Evolutionary conservation across 345 rosid genomes (phyloP), one percentile per base, ranked within the genome.

Genomic region (Dipteronia dyeriana): DNA sequence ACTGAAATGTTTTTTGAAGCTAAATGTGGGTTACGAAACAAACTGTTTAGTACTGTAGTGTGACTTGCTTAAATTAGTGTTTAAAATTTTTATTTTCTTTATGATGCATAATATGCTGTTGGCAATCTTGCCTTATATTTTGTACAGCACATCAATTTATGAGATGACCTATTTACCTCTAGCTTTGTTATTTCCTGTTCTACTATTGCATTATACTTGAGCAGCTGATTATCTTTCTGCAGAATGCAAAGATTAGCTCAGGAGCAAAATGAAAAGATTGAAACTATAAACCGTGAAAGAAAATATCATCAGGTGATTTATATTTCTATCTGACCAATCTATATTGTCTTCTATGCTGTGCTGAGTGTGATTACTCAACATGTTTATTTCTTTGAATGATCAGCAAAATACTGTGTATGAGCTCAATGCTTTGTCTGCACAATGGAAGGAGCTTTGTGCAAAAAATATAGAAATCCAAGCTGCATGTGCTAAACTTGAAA

Each of bases 371-470:
- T 61, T 82, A 47, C 75, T 76, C 61, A 71, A 77, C 57, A 39
- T 20, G 57, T 26, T 69, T 47, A n/a, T 66, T 78, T 41, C 29
- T 68, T 67, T 64, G 66, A 68, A 26, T 68, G 69, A 77, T 56
- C 86, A 96, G 99, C 97, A 94, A 92, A 92, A 89, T 65, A 92
- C 98, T 79, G 94, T 92, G 10, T 89, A 88, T 61, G 99, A 96
- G 89, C 93, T 94, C 43, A 88, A 87, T 84, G 94, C 98, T 75
- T 85, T 94, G 76, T 88, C 97, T 14, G 84, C 90, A 19, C 97
- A 96, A 85, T 96, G 99, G 99, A 91, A 86, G 84, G 95, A 92
- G 79, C 97, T 96, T 66, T 90, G 97, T 78, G 78, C 75, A 73
- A 96, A 96, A 85, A 96, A 94, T 71, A 92, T 92, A 80, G 94